phyloP scores from a whole-genome alignment of 257 asterid genomes.

The Salvia miltiorrhiza region DNA sequence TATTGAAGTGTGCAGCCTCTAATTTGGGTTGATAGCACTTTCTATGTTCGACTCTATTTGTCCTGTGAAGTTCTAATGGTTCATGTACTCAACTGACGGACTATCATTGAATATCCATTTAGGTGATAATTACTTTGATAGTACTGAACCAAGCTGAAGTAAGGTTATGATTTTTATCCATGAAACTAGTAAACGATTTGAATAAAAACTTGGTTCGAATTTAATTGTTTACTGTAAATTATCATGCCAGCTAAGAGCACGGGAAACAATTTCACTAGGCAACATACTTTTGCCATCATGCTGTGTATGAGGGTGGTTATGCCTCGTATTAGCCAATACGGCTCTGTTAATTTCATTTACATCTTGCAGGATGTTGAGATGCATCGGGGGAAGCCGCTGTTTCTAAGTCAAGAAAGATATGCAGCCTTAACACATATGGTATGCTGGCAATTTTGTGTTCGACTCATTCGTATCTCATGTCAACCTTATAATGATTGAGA shows the following conservation, averaged over 20 bases:
- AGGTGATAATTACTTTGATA: neutral
- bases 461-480: neutral
- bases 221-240: constrained; percentile 3
- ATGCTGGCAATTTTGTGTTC: constrained; percentile 20
- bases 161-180: neutral
- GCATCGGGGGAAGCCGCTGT: constrained; percentile 87
- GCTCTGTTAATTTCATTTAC: constrained; percentile 8
- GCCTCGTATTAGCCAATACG: neutral
- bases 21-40: neutral
- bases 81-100: neutral
- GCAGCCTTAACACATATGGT: constrained; percentile 91
- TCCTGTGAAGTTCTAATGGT: neutral
- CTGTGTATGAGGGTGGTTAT: neutral
- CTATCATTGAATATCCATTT: neutral
- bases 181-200: neutral
- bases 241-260: neutral
- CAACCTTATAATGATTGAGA: constrained; percentile 2
- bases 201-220: neutral
- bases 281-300: neutral
- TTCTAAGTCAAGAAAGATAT: constrained; percentile 85
- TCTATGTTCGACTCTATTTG: neutral
- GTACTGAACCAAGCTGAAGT: neutral
- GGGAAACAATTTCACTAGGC: neutral
- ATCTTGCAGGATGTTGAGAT: constrained; percentile 77
- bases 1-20: neutral